phyloP scores from a whole-genome alignment of 345 rosid genomes.

The Salix arbutifolia region DNA sequence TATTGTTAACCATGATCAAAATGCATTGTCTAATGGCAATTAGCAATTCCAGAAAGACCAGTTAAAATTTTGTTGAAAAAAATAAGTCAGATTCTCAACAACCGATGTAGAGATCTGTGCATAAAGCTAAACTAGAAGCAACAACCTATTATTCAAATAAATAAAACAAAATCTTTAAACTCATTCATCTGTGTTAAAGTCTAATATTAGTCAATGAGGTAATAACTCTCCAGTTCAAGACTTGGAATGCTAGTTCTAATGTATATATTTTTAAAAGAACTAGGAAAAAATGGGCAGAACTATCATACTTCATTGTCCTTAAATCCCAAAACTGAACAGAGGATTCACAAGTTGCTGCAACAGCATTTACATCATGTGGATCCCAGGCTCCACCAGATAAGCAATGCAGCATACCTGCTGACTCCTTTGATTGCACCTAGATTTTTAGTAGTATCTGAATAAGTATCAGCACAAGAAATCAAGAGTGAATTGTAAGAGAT shows the following conservation, averaged over 20 bases:
- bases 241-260: not conserved
- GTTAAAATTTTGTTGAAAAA: not conserved
- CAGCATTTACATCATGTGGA: conserved; percentile 75
- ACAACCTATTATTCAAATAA: not conserved
- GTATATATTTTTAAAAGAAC: not conserved
- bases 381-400: conserved; percentile 92
- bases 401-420: conserved; percentile 77
- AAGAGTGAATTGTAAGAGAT: not conserved
- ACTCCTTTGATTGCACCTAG: conserved; percentile 73
- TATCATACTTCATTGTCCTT: conserved; percentile 66
- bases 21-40: not conserved
- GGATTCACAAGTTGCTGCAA: conserved; percentile 81
- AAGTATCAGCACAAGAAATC: conserved; percentile 22
- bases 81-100: not conserved
- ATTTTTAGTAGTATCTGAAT: conserved; percentile 28
- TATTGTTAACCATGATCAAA: not conserved
- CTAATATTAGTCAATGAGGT: not conserved
- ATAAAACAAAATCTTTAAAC: not conserved
- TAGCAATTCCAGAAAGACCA: not conserved
- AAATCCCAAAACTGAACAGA: conserved; percentile 89
- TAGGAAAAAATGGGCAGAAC: not conserved
- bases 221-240: not conserved
- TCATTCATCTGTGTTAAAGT: not conserved
- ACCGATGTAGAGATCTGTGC: not conserved
- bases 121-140: not conserved